phyloP scores from a whole-genome alignment of 2,329 filamentous ascomycete genomes.

The Pestalotiopsis sp. region DNA sequence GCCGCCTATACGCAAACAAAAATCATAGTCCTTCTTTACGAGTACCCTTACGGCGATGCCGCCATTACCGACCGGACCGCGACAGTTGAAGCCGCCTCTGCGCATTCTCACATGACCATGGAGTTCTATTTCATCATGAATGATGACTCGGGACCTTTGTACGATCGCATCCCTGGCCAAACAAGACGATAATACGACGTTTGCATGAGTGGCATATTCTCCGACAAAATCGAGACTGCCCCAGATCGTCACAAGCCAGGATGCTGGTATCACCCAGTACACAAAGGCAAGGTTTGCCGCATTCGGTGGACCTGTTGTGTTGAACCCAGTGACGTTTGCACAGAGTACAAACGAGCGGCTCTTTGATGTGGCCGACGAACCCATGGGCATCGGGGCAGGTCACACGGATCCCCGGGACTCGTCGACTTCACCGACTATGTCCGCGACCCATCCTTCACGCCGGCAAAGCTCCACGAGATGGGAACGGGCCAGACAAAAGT shows the following conservation, averaged over 20 bases:
- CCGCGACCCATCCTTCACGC: neutral
- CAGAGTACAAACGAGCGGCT: neutral
- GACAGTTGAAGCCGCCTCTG: neutral
- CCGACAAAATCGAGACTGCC: neutral
- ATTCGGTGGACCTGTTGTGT: neutral
- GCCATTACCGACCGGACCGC: neutral
- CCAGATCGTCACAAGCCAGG: neutral
- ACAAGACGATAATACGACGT: neutral
- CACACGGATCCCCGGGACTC: neutral
- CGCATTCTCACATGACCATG: neutral
- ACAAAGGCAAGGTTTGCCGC: neutral
- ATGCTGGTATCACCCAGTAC: neutral
- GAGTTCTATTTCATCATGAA: constrained; percentile 2
- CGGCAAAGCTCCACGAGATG: neutral
- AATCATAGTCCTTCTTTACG: neutral
- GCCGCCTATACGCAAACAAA: neutral
- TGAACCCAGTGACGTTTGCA: neutral
- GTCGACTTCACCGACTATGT: neutral
- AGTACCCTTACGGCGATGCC: constrained; percentile 2
- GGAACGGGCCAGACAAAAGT: neutral
- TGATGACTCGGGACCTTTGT: neutral
- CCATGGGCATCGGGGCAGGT: neutral
- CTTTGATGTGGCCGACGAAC: neutral
- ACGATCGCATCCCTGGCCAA: neutral
- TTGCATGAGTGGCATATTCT: neutral